Percentiles rank a stretch among this genome's conserved stretches.
Conservation (phyloP, 345 rosid species). For the Eucalyptus curtisii region DNA sequence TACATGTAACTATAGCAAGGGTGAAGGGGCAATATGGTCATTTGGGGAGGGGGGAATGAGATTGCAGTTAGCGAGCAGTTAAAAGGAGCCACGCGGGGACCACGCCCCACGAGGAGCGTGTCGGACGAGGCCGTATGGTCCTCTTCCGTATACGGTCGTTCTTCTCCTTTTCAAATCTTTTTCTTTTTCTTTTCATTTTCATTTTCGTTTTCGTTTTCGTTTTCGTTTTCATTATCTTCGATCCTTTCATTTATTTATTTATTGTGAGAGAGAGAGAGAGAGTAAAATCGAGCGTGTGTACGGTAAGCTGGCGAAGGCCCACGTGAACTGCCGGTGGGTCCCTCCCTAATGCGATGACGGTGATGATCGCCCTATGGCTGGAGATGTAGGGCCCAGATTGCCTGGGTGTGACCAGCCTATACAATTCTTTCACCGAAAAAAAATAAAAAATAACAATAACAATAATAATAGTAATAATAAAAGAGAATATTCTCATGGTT, state of each 20-base stretch:
- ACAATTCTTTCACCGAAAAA: background rate
- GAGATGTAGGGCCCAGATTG: background rate
- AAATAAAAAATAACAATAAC: background rate
- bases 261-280: background rate
- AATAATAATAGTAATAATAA: background rate
- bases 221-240: background rate
- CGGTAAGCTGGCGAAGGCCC: background rate
- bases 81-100: conserved; percentile 1
- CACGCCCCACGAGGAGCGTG: background rate
- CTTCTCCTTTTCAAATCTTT: background rate
- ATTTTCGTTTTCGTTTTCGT: background rate
- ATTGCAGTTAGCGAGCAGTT: background rate
- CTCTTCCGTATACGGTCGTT: conserved; percentile 71
- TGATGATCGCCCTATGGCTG: background rate
- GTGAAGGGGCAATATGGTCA: background rate
- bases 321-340: background rate
- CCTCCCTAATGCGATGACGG: background rate
- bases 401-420: background rate
- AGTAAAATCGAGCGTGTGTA: background rate
- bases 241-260: background rate
- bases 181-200: background rate
- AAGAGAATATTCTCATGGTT: background rate
- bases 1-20: background rate
- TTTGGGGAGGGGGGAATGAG: background rate
- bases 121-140: conserved; percentile 56